A percentile compares a stretch with the other conserved stretches of the same genome.
phyloP scores from a whole-genome alignment of 495 filamentous ascomycete genomes.

The Tricharina praecox region DNA sequence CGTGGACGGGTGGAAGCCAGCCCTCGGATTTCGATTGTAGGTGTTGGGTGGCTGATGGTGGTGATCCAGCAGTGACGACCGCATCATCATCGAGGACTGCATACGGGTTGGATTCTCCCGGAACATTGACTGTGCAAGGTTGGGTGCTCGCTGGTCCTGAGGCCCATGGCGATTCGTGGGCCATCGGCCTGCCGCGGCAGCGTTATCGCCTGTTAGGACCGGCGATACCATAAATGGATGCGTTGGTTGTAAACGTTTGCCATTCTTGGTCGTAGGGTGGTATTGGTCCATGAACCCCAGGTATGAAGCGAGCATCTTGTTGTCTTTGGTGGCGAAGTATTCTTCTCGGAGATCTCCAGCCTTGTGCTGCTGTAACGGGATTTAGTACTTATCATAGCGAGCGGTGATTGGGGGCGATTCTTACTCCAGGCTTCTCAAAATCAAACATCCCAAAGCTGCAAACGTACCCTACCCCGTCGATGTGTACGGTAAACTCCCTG shows the following conservation, averaged over 20 bases:
- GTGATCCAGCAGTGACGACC: slow-evolving; percentile 35
- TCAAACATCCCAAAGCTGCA: slow-evolving; percentile 97
- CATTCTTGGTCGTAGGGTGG: slow-evolving; percentile 11
- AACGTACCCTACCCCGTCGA: slow-evolving; percentile 87
- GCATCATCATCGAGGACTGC: slow-evolving; percentile 9
- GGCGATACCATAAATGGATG: slow-evolving; percentile 17
- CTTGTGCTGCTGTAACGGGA: slow-evolving; percentile 11
- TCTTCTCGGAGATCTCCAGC: slow-evolving; percentile 60
- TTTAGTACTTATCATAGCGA: slow-evolving; percentile 4
- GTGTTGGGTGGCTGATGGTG: slow-evolving; percentile 53
- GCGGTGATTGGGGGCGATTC: neutral
- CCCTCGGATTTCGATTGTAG: slow-evolving; percentile 28
- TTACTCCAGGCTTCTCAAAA: slow-evolving; percentile 55
- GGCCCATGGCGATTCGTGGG: slow-evolving; percentile 2
- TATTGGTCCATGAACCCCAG: slow-evolving; percentile 89
- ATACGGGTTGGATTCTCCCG: neutral
- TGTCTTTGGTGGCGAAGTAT: slow-evolving; percentile 86
- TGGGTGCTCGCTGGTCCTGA: slow-evolving; percentile 4
- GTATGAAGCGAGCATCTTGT: slow-evolving; percentile 92
- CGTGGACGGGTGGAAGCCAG: slow-evolving; percentile 21
- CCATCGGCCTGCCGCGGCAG: slow-evolving; percentile 15
- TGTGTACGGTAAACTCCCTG: slow-evolving; percentile 88
- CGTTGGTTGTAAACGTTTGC: slow-evolving; percentile 39
- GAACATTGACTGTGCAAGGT: slow-evolving; percentile 4
- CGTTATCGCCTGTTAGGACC: slow-evolving; percentile 8